Evolutionary conservation across 768 basidiomycete genomes (phyloP).

Genomic region (Clavaria fumosa): DNA sequence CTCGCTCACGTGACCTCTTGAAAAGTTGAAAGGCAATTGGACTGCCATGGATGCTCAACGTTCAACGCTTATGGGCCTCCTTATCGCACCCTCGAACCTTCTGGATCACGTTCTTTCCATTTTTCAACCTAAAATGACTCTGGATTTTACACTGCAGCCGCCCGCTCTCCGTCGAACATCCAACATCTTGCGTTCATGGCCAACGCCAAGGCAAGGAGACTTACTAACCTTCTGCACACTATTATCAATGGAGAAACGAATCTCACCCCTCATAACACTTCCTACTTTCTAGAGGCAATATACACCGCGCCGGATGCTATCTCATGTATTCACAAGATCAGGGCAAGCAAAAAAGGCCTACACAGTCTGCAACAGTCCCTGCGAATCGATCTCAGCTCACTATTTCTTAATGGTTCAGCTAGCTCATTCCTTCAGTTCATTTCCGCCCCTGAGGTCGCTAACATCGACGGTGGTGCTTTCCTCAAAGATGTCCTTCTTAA

Average conservation of each 20-base stretch:
- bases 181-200: no score
- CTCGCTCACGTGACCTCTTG: no score
- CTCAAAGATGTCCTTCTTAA: constrained; percentile 23
- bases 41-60: no score
- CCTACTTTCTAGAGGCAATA: constrained; percentile 32
- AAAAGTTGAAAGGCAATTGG: no score
- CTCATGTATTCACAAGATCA: constrained; percentile 23
- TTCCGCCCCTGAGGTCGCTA: constrained; percentile 21
- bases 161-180: no score
- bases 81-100: no score
- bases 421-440: constrained; percentile 24
- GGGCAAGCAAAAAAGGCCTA: constrained; percentile 22
- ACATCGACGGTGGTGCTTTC: constrained; percentile 26
- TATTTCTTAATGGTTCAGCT: constrained; percentile 30
- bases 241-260: constrained; percentile 18
- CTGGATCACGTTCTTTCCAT: no score
- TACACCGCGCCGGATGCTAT: constrained; percentile 24
- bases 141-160: no score
- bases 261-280: constrained; percentile 15
- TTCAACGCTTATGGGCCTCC: no score
- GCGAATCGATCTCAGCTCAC: constrained; percentile 20
- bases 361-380: constrained; percentile 26
- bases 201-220: no score
- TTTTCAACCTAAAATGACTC: no score
- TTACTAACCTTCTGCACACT: constrained; percentile 22